Conservation (phyloP, 805 yeast genomes). For the Candida schatavii region DNA sequence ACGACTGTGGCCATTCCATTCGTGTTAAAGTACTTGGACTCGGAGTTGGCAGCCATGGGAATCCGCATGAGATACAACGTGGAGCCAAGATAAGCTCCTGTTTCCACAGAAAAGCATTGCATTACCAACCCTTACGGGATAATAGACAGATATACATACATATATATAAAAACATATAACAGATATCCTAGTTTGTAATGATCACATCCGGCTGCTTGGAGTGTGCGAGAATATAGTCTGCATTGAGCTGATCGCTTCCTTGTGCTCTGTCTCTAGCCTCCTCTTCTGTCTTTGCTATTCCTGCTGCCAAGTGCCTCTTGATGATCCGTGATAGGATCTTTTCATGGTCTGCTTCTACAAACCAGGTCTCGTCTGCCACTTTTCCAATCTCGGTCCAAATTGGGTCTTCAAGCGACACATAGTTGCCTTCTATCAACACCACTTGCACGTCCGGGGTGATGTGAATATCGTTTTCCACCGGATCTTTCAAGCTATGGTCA, state of each 20-base stretch:
- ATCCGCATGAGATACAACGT: slow-evolving; percentile 88
- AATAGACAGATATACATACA: neutral
- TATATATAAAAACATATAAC: neutral
- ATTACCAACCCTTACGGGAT: too few species aligned
- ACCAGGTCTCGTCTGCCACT: slow-evolving; percentile 46
- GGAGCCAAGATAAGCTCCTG: slow-evolving; percentile 41
- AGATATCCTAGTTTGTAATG: neutral
- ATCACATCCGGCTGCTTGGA: slow-evolving; percentile 10
- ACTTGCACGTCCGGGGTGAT: slow-evolving; percentile 49
- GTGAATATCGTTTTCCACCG: slow-evolving; percentile 50
- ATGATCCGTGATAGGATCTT: slow-evolving; percentile 59
- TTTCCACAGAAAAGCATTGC: neutral
- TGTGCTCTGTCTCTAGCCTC: slow-evolving; percentile 53
- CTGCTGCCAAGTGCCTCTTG: slow-evolving; percentile 60
- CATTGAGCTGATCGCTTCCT: slow-evolving; percentile 65
- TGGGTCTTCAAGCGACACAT: slow-evolving; percentile 55
- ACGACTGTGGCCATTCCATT: slow-evolving; percentile 96
- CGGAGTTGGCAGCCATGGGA: slow-evolving; percentile 97
- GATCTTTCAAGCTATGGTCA: slow-evolving; percentile 74
- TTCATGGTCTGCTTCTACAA: slow-evolving; percentile 37
- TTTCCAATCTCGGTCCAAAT: slow-evolving; percentile 55
- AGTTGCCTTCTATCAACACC: slow-evolving; percentile 73
- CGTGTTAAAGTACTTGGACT: slow-evolving; percentile 90
- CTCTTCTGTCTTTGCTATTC: slow-evolving; percentile 44
- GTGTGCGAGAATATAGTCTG: slow-evolving; percentile 32